Percentiles rank a stretch among this genome's conserved stretches.
Conservation (phyloP, 2,329 filamentous ascomycete genomes). For the Grosmannia clavigera region DNA sequence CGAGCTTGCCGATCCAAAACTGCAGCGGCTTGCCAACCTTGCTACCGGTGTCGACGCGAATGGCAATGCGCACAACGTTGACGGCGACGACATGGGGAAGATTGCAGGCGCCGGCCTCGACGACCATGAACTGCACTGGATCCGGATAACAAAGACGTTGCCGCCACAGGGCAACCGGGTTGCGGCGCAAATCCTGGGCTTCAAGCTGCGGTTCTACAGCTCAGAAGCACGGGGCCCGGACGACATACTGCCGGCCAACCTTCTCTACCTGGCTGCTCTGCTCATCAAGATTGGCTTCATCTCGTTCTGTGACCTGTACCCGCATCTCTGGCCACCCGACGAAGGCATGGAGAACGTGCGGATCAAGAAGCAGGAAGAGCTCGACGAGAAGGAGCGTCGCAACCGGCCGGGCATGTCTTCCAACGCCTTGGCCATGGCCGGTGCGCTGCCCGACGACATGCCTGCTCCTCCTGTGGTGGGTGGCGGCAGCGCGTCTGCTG, state of each 20-base stretch:
- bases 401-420: conserved; percentile 57
- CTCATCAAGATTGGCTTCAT: conserved; percentile 97
- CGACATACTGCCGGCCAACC: conserved; percentile 77
- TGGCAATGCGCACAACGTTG: conserved; percentile 21
- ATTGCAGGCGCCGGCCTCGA: conserved; percentile 37
- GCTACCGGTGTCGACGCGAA: neutral
- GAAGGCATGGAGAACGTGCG: conserved; percentile 67
- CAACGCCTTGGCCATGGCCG: conserved; percentile 81
- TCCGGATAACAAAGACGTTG: conserved; percentile 65
- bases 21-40: conserved; percentile 29
- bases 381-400: conserved; percentile 64
- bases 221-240: conserved; percentile 58
- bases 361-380: conserved; percentile 58
- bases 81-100: conserved; percentile 26
- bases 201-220: conserved; percentile 93
- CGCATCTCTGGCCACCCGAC: conserved; percentile 79
- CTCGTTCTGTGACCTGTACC: conserved; percentile 79
- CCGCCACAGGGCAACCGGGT: conserved; percentile 80
- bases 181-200: conserved; percentile 87
- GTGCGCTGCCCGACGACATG: conserved; percentile 74
- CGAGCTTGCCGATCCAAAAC: conserved; percentile 47
- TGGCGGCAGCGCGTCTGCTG: neutral
- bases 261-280: conserved; percentile 82
- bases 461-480: conserved; percentile 18
- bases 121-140: conserved; percentile 55